Evolutionary conservation across 2,329 filamentous ascomycete genomes (phyloP), one percentile per base, ranked within the genome.

Genomic region (Aspergillus tamarii): DNA sequence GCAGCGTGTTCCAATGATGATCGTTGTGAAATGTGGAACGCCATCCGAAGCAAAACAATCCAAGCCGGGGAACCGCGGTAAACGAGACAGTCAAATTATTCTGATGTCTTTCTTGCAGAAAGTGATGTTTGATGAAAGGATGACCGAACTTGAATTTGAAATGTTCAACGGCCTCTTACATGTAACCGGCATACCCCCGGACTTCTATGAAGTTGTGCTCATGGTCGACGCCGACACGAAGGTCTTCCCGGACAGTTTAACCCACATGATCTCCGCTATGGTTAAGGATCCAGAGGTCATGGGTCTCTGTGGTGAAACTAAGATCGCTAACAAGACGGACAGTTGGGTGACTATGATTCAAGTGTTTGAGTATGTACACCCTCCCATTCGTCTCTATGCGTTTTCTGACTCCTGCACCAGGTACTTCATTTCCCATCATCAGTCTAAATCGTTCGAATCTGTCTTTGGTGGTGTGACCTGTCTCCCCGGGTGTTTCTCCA

Each of bases 81-180:
- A 99, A 85, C 92, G 95, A 77, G 95, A 99, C 85, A 97, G 93
- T 83, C 95, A 99, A 79, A 97, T 99, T 74, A 95, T 99, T 71
- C 86, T 99, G 69, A 99, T 99, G 95, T 97, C 94, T 6, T 99
- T 99, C 85, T 83, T 99, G 70, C 95, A 99, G 77, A 99, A 99
- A 83, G 95, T 99, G 75, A 99, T 99, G 95, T 99, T 99, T 73
- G 95, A 99, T 77, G 96, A 99, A 81, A 91, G 95, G 66, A 99
- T 99, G 95, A 99, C 96, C 21, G 94, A 99, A 79, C 89, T 99
- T 59, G 95, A 99, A 78, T 99, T 93, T 75, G 95, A 99, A 77
- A 98, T 99, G 92, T 99, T 99, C 84, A 99, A 98, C 77, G 95
- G 95, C 60, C 85, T 99, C 67, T 99, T 94, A 94, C 97, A 97